Conservation (phyloP, 345 rosid genomes). For the Angophora floribunda region DNA sequence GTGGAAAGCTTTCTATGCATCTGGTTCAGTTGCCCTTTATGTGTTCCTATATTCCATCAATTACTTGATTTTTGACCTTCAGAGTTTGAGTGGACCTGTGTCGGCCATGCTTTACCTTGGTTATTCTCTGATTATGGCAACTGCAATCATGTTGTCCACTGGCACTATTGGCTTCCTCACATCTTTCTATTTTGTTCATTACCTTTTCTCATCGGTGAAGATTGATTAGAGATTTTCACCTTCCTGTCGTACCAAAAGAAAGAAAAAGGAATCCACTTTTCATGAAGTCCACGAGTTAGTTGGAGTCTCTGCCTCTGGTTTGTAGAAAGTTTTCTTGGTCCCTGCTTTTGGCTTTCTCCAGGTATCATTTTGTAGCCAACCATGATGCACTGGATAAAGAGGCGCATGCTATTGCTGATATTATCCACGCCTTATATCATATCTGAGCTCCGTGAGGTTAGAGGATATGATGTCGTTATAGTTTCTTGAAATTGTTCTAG, state of each 20-base stretch:
- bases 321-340: neutral
- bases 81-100: slow-evolving; percentile 38
- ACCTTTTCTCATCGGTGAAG: slow-evolving; percentile 39
- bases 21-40: slow-evolving; percentile 33
- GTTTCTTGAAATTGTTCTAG: neutral
- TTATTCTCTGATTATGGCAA: slow-evolving; percentile 31
- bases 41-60: slow-evolving; percentile 36
- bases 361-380: neutral
- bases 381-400: neutral
- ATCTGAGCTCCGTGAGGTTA: neutral
- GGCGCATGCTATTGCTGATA: neutral
- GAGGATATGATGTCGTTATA: neutral
- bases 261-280: neutral
- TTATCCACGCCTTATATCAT: neutral
- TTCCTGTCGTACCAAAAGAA: neutral
- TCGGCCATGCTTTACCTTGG: slow-evolving; percentile 37
- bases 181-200: slow-evolving; percentile 39
- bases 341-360: neutral
- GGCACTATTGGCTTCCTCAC: slow-evolving; percentile 34
- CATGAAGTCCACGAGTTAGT: neutral
- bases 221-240: slow-evolving; percentile 16
- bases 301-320: neutral
- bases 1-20: slow-evolving; percentile 48
- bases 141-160: slow-evolving; percentile 38
- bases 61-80: slow-evolving; percentile 33